Conservation (phyloP, 2,329 filamentous ascomycete species). For the Aspergillus pseudoviridinutans region DNA sequence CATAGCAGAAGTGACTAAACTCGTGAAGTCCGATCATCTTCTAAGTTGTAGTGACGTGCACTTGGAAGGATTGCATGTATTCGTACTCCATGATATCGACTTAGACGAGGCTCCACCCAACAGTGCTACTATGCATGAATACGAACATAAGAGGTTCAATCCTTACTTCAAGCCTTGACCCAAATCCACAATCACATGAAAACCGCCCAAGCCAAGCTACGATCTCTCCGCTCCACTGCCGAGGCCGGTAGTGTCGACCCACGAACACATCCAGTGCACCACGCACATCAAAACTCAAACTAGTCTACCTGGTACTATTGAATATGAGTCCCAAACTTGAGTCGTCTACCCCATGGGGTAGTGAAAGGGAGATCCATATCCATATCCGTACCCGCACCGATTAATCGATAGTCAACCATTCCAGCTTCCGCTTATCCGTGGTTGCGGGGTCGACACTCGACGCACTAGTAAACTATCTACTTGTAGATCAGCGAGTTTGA, state of each 20-base stretch:
- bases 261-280: neutral
- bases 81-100: neutral
- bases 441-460: neutral
- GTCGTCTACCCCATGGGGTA: neutral
- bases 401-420: neutral
- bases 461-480: neutral
- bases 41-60: neutral
- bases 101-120: neutral
- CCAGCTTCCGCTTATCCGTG: neutral
- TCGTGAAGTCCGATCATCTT: neutral
- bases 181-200: neutral
- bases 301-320: neutral
- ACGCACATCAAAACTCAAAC: neutral
- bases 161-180: neutral
- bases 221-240: neutral
- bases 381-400: neutral
- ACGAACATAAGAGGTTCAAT: neutral
- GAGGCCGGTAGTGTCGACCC: neutral
- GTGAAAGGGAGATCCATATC: neutral
- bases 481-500: neutral
- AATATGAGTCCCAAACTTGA: neutral
- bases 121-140: neutral
- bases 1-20: neutral
- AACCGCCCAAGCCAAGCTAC: neutral
- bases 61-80: neutral